Evolutionary conservation across 257 asterid genomes (phyloP).

Genomic region (Nicotiana obtusifolia): DNA sequence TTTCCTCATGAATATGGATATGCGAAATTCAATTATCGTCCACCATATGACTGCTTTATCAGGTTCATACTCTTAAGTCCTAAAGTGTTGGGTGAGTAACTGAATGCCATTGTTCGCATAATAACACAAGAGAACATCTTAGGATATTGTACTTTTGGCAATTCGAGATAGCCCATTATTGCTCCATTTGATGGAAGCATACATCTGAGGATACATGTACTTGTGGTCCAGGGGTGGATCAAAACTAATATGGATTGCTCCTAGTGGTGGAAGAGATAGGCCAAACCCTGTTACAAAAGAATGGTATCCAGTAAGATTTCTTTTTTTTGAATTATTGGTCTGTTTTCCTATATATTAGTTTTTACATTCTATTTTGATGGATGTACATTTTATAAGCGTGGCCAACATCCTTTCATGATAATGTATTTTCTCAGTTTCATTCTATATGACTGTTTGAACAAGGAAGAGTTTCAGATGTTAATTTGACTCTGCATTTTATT

Average conservation of each 20-base stretch:
- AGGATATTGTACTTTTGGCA: not conserved
- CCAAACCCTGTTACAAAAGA: constrained; percentile 81
- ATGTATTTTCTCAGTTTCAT: not conserved
- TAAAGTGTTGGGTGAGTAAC: not conserved
- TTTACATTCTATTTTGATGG: constrained; percentile 1
- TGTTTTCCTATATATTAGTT: not conserved
- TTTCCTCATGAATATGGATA: not conserved
- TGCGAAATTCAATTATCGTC: not conserved
- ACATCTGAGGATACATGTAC: constrained; percentile 5
- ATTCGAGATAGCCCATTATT: not conserved
- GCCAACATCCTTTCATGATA: not conserved
- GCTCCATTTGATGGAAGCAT: not conserved
- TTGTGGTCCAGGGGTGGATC: constrained; percentile 73
- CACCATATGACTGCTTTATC: not conserved
- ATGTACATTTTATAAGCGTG: not conserved
- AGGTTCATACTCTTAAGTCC: not conserved
- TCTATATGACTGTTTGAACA: not conserved
- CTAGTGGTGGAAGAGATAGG: constrained; percentile 99
- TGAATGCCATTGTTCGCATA: not conserved
- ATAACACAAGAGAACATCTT: not conserved
- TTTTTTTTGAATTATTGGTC: constrained; percentile 15
- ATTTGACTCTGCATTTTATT: not conserved
- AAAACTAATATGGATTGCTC: constrained; percentile 92
- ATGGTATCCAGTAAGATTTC: constrained; percentile 72
- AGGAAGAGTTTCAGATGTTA: not conserved